A percentile compares a stretch with the other conserved stretches of the same genome.
phyloP scores from a whole-genome alignment of 2,329 filamentous ascomycete species.

The Escovopsis sp. region DNA sequence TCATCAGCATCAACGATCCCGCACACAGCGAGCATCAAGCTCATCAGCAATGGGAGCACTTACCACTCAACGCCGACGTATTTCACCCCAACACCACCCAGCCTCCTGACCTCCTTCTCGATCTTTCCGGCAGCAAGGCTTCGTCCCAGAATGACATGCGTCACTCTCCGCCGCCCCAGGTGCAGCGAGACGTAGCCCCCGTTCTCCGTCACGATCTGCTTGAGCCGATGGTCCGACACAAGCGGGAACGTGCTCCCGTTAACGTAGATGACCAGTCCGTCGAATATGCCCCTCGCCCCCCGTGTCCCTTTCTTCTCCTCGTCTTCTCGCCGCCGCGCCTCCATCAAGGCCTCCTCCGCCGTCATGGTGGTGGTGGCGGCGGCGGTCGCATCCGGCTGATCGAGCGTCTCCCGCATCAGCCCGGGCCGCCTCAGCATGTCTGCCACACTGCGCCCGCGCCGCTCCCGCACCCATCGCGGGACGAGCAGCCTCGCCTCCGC shows the following conservation, averaged over 20 bases:
- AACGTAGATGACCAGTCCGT: slow-evolving; percentile 62
- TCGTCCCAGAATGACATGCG: slow-evolving; percentile 69
- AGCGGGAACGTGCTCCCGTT: slow-evolving; percentile 74
- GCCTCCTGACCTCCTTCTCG: slow-evolving; percentile 59
- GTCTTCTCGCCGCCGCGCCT: slow-evolving; percentile 29
- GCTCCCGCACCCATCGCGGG: slow-evolving; percentile 25
- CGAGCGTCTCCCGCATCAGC: slow-evolving; percentile 8
- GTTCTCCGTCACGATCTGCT: slow-evolving; percentile 59
- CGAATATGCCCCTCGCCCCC: slow-evolving; percentile 40
- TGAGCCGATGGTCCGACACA: slow-evolving; percentile 76
- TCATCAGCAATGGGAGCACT: slow-evolving; percentile 12
- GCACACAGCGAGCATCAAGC: background rate
- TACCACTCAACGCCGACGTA: slow-evolving; percentile 74
- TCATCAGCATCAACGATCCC: no score
- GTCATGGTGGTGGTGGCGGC: background rate
- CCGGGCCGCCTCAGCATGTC: slow-evolving; percentile 38
- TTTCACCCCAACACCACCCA: slow-evolving; percentile 56
- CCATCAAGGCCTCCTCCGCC: slow-evolving; percentile 8
- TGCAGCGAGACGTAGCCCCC: slow-evolving; percentile 58
- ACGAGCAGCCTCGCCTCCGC: slow-evolving; percentile 28
- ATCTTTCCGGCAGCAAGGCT: slow-evolving; percentile 66
- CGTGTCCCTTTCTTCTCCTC: slow-evolving; percentile 26
- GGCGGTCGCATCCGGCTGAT: background rate
- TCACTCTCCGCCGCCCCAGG: slow-evolving; percentile 60
- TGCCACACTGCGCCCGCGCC: slow-evolving; percentile 29